phyloP scores from a whole-genome alignment of 23 red algal species.

The Chondrus crispus region DNA sequence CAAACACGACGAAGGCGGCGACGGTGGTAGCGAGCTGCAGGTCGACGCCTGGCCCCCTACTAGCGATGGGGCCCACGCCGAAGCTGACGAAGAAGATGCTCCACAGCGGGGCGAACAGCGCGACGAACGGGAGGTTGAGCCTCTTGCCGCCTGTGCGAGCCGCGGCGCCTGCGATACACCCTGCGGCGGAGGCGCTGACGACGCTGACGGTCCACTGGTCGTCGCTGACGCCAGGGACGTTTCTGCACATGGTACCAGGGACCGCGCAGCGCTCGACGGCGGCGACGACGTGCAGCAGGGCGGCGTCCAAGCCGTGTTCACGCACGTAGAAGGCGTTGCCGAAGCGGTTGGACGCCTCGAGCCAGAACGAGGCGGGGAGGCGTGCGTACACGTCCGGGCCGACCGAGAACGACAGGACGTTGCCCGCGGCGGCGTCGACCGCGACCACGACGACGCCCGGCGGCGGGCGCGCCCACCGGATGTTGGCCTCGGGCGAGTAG shows the following conservation, averaged over 20 bases:
- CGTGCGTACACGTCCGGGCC: conserved; percentile 50
- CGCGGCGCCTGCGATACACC: conserved; percentile 68
- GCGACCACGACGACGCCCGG: conserved; percentile 12
- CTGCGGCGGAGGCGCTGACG: conserved; percentile 37
- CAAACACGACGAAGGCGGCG: not conserved
- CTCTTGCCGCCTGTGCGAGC: conserved; percentile 46
- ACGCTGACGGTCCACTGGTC: conserved; percentile 80
- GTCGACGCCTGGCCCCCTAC: conserved; percentile 46
- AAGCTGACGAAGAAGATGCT: conserved; percentile 85
- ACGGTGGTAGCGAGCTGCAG: conserved; percentile 17
- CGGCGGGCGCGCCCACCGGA: not conserved
- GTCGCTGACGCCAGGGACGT: conserved; percentile 71
- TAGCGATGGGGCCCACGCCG: conserved; percentile 62
- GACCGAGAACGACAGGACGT: conserved; percentile 74
- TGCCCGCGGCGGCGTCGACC: conserved; percentile 60
- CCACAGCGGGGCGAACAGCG: conserved; percentile 83
- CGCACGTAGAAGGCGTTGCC: conserved; percentile 86
- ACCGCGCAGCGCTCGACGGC: conserved; percentile 64
- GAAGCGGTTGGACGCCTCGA: conserved; percentile 71
- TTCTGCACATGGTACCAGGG: conserved; percentile 48
- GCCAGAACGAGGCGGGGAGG: conserved; percentile 70
- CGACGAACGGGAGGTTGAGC: conserved; percentile 62
- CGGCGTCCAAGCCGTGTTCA: conserved; percentile 70
- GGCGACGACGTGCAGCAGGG: conserved; percentile 42
- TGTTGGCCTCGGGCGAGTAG: not conserved